Evolutionary conservation across 2,329 filamentous ascomycete genomes (phyloP).

Genomic region (Arthroderma sp.): DNA sequence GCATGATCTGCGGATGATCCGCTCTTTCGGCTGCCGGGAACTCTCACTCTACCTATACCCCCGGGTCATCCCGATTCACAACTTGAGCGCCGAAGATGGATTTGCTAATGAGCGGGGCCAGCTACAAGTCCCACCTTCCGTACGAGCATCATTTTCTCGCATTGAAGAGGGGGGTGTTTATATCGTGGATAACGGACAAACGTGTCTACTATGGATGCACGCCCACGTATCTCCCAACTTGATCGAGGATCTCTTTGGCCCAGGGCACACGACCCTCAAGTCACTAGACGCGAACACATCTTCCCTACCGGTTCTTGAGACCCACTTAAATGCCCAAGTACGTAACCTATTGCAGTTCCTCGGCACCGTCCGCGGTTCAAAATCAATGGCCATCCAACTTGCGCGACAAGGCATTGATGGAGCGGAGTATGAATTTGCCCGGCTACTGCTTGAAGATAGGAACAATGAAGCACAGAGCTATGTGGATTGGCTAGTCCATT

Average conservation of each 20-base stretch:
- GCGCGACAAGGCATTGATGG: slow-evolving; percentile 88
- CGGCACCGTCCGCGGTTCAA: slow-evolving; percentile 64
- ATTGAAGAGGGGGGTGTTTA: slow-evolving; percentile 92
- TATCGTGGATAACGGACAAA: slow-evolving; percentile 87
- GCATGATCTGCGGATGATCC: slow-evolving; percentile 82
- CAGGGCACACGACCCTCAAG: slow-evolving; percentile 56
- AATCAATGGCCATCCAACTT: slow-evolving; percentile 77
- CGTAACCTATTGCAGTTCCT: slow-evolving; percentile 87
- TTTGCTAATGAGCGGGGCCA: slow-evolving; percentile 90
- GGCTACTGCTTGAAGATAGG: slow-evolving; percentile 79
- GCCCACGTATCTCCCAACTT: slow-evolving; percentile 84
- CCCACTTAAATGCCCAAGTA: slow-evolving; percentile 86
- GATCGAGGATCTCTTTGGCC: slow-evolving; percentile 77
- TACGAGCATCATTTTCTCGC: slow-evolving; percentile 73
- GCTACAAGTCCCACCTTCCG: slow-evolving; percentile 63
- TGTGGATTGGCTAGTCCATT: slow-evolving; percentile 93
- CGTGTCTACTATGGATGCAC: slow-evolving; percentile 85
- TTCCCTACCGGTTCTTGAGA: slow-evolving; percentile 69
- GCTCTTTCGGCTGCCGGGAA: slow-evolving; percentile 73
- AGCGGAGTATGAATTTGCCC: slow-evolving; percentile 90
- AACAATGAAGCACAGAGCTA: slow-evolving; percentile 98
- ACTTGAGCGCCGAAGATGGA: slow-evolving; percentile 72
- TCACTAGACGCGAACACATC: slow-evolving; percentile 70
- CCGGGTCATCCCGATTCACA: slow-evolving; percentile 82
- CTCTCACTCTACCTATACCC: slow-evolving; percentile 89